Conservation (phyloP, 495 filamentous ascomycete genomes). For the Niebla homalea region DNA sequence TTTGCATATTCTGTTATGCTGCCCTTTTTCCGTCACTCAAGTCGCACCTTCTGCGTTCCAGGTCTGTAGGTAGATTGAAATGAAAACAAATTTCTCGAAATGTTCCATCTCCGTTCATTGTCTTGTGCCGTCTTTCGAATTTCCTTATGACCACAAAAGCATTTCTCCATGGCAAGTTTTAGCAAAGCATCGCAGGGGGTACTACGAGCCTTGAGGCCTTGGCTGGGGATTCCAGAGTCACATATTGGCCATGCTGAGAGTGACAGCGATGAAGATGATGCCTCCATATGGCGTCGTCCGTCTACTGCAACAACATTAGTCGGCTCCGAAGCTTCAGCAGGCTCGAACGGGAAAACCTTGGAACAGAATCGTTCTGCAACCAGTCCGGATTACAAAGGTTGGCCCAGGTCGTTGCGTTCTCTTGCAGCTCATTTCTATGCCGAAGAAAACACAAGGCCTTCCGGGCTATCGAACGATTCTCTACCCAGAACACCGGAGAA, state of each 20-base stretch:
- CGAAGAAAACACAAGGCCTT: neutral
- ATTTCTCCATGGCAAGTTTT: constrained; percentile 1
- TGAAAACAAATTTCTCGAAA: neutral
- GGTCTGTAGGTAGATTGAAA: no score
- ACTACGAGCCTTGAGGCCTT: neutral
- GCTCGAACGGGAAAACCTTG: no score
- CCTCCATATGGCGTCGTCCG: neutral
- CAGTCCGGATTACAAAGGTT: neutral
- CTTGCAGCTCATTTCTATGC: constrained; percentile 1
- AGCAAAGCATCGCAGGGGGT: constrained; percentile 2
- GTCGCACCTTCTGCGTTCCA: no score
- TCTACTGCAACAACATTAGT: neutral
- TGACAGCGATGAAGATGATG: neutral
- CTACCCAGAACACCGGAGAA: neutral
- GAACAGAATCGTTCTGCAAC: no score
- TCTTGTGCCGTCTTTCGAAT: neutral
- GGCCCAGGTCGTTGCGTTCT: neutral
- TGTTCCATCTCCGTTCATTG: neutral
- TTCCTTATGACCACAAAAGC: neutral
- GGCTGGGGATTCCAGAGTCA: neutral
- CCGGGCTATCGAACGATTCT: neutral
- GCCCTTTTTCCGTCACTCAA: no score
- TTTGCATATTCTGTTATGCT: no score
- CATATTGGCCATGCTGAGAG: neutral
- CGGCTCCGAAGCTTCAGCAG: neutral